Percentiles rank a stretch among this genome's conserved stretches.
These are phyloP conservation scores for Xylariales sp. DNA, from an alignment of 2,329 filamentous ascomycete species.

Conservation along the genomic window DNA sequence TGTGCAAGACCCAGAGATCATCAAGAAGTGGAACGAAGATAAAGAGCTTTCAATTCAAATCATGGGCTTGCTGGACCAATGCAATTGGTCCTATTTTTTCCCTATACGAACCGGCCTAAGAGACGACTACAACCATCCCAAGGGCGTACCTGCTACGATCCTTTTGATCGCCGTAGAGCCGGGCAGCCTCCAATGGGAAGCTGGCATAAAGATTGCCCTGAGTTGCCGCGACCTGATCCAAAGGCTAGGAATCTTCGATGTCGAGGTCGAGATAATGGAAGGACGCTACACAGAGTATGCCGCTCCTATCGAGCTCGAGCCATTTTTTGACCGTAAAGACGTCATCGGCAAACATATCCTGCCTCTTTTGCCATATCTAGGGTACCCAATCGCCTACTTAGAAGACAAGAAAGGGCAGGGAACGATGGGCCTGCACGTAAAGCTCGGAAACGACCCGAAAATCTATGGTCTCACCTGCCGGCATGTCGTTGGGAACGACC, in stretches of 20 bases:
- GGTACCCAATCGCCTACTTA: constrained; percentile 5
- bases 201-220: constrained; percentile 12
- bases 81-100: constrained; percentile 19
- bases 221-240: constrained; percentile 2
- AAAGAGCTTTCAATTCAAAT: constrained; percentile 16
- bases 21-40: constrained; percentile 10
- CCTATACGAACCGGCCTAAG: constrained; percentile 14
- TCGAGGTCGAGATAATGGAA: constrained; percentile 21
- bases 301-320: constrained; percentile 8
- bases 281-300: neutral
- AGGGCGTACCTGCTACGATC: constrained; percentile 5
- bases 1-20: constrained; percentile 1
- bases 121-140: neutral
- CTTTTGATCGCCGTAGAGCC: constrained; percentile 18
- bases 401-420: constrained; percentile 1
- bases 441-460: neutral
- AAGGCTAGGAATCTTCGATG: neutral
- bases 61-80: constrained; percentile 3
- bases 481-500: constrained; percentile 13
- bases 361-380: neutral
- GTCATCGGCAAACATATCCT: neutral
- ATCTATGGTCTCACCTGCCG: constrained; percentile 15
- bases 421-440: constrained; percentile 14
- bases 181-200: constrained; percentile 15
- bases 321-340: neutral